A percentile compares a stretch with the other conserved stretches of the same genome.
These are phyloP conservation scores for Perkinsus chesapeaki DNA, from an alignment of 169 alveolate genomes.

Conservation along the genomic window DNA sequence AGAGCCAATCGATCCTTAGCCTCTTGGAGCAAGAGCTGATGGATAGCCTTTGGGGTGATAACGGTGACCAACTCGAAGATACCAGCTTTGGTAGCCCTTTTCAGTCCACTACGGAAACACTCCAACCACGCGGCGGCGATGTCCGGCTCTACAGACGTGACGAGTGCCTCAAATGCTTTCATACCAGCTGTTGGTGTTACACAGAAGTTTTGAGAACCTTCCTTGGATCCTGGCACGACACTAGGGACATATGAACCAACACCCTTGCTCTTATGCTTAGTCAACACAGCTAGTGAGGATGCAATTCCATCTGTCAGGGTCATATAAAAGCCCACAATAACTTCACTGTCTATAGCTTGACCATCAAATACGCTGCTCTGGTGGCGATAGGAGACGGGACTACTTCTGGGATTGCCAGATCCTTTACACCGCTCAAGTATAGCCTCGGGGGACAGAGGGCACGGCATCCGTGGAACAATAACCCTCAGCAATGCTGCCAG, in stretches of 20 bases:
- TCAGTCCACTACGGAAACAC: background rate
- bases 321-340: background rate
- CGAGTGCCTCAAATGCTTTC: background rate
- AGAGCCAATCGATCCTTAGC: background rate
- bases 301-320: background rate
- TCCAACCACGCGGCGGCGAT: background rate
- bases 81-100: background rate
- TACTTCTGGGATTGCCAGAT: background rate
- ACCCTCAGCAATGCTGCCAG: background rate
- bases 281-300: background rate
- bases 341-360: background rate
- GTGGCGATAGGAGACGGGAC: background rate
- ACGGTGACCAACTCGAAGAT: background rate
- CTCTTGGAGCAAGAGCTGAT: background rate
- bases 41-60: background rate
- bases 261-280: background rate
- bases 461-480: background rate
- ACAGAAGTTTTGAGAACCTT: background rate
- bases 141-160: background rate
- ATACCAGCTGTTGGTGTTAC: background rate
- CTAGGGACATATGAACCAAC: background rate
- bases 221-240: background rate
- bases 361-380: background rate
- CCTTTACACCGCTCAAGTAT: background rate
- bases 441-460: background rate